These are phyloP conservation scores for Alternaria burnsii DNA, from an alignment of 2,329 filamentous ascomycete species.

Conservation along the genomic window DNA sequence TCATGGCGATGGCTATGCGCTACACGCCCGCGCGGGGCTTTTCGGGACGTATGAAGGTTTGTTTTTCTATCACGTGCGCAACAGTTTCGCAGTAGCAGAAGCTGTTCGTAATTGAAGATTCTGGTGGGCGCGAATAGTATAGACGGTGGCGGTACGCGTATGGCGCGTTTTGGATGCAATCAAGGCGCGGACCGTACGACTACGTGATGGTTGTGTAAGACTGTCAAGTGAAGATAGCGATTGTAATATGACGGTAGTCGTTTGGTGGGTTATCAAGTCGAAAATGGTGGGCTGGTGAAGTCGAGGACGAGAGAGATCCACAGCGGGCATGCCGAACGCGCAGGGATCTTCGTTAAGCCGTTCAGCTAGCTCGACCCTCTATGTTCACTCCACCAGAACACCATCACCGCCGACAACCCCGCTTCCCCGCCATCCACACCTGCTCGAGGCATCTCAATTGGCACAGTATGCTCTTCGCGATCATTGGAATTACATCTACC, in stretches of 20 bases:
- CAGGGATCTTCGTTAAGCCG: conserved; percentile 21
- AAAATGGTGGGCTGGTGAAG: conserved; percentile 14
- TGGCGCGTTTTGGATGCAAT: neutral
- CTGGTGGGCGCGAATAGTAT: conserved; percentile 13
- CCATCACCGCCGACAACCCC: conserved; percentile 35
- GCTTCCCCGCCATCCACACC: conserved; percentile 18
- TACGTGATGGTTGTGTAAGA: neutral
- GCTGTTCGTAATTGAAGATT: conserved; percentile 7
- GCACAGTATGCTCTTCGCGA: conserved; percentile 23
- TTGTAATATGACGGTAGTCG: neutral
- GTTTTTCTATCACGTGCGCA: conserved; percentile 4
- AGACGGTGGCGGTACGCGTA: conserved; percentile 18
- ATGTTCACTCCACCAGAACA: conserved; percentile 35
- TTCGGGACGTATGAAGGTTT: neutral
- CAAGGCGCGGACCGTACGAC: neutral
- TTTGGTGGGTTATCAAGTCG: neutral
- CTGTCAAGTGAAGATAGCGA: conserved; percentile 4
- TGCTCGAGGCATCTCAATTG: conserved; percentile 45
- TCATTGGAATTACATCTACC: neutral
- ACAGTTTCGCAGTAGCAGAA: neutral
- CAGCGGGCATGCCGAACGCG: conserved; percentile 19
- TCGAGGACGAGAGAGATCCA: conserved; percentile 10
- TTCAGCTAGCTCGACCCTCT: conserved; percentile 11
- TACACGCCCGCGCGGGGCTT: conserved; percentile 24
- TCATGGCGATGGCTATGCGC: conserved; percentile 39